Evolutionary conservation across 371 early-diverging fungal genomes (phyloP).

Genomic region (Apophysomyces variabilis): DNA sequence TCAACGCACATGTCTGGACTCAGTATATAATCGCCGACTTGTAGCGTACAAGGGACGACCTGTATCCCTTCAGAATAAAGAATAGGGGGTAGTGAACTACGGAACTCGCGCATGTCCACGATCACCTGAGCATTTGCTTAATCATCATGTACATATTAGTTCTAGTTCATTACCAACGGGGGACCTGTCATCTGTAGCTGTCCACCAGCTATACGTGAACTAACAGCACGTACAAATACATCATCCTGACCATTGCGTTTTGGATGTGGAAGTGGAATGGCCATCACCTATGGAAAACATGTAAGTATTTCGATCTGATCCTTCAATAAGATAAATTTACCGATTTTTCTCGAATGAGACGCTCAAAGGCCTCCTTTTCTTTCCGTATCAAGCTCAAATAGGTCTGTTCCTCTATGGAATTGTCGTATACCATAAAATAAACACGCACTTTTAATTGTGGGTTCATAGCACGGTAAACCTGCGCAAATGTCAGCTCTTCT

Average conservation of each 20-base stretch:
- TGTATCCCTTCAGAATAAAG: constrained; percentile 82
- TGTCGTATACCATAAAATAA: constrained; percentile 91
- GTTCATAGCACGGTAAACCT: constrained; percentile 68
- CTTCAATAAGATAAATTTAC: constrained; percentile 39
- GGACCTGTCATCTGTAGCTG: constrained; percentile 28
- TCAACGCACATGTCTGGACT: constrained; percentile 91
- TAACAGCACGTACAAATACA: constrained; percentile 56
- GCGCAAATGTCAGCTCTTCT: constrained; percentile 11
- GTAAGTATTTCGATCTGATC: not conserved
- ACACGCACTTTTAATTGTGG: constrained; percentile 69
- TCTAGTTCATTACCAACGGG: constrained; percentile 24
- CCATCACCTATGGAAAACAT: constrained; percentile 59
- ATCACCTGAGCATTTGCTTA: constrained; percentile 54
- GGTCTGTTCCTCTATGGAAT: constrained; percentile 95
- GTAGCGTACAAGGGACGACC: constrained; percentile 84
- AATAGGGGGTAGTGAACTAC: constrained; percentile 89
- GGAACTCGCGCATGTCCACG: constrained; percentile 96
- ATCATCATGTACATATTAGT: not conserved
- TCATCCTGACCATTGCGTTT: constrained; percentile 50
- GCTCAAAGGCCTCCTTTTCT: constrained; percentile 96
- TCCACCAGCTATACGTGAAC: constrained; percentile 66
- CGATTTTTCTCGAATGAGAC: constrained; percentile 88
- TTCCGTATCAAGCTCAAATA: constrained; percentile 83
- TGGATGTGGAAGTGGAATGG: constrained; percentile 64
- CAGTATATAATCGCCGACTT: constrained; percentile 96